Percentiles rank a stretch among this genome's conserved stretches.
phyloP scores from a whole-genome alignment of 169 alveolate species.

The Plasmodium coatneyi region DNA sequence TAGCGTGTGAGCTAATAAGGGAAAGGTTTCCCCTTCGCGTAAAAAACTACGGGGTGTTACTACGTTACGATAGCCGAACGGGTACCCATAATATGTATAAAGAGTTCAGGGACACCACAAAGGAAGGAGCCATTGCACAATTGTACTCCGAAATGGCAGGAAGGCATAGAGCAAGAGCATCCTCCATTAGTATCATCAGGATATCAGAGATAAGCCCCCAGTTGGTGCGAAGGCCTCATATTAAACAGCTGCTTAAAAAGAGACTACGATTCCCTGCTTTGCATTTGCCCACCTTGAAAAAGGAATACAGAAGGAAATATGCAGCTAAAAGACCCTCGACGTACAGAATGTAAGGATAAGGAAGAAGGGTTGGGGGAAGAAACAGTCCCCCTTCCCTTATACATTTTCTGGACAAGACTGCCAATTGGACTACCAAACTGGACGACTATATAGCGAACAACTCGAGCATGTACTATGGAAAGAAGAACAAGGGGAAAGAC shows the following conservation, averaged over 20 bases:
- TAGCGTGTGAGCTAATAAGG: conserved; percentile 91
- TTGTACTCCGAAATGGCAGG: conserved; percentile 98
- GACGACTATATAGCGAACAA: background rate
- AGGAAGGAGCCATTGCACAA: conserved; percentile 97
- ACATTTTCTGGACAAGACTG: background rate
- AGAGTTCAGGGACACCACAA: conserved; percentile 97
- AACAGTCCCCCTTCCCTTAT: background rate
- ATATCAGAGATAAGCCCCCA: conserved; percentile 87
- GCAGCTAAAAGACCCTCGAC: conserved; percentile 90
- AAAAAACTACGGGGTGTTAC: conserved; percentile 97
- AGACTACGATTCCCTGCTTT: conserved; percentile 93
- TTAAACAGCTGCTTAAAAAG: conserved; percentile 89
- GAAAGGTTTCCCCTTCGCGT: conserved; percentile 93
- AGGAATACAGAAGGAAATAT: conserved; percentile 87
- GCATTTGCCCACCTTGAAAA: conserved; percentile 88
- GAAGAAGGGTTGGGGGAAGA: background rate
- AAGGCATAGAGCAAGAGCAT: conserved; percentile 96
- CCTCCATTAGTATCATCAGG: conserved; percentile 94
- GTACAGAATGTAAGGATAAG: conserved; percentile 69
- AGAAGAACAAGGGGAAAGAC: background rate
- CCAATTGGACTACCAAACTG: background rate
- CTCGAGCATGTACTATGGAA: background rate
- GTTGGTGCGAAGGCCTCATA: conserved; percentile 90
- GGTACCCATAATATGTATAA: conserved; percentile 99
- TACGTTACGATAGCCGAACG: conserved; percentile 98